Evolutionary conservation across 2,329 filamentous ascomycete species (phyloP).

Genomic region (Aaosphaeria arxii): DNA sequence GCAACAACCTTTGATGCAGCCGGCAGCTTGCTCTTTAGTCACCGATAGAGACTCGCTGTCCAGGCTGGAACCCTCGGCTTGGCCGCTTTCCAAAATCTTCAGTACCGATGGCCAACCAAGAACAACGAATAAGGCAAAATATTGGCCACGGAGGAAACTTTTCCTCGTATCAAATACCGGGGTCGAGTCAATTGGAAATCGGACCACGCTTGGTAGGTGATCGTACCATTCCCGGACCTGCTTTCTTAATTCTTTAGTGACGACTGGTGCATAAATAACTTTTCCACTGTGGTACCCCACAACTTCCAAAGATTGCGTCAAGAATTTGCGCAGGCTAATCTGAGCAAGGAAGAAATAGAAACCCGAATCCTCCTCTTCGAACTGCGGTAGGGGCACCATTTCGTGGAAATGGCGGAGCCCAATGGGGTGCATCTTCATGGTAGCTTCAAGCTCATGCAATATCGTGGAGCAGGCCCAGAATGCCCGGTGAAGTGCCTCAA

Average conservation of each 20-base stretch:
- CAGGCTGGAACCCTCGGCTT: conserved; percentile 7
- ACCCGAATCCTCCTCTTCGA: conserved; percentile 23
- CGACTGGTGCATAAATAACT: conserved; percentile 23
- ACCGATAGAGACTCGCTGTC: conserved; percentile 13
- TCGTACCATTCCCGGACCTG: conserved; percentile 25
- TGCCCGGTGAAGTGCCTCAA: conserved; percentile 22
- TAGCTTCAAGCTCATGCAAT: conserved; percentile 24
- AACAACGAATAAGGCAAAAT: conserved; percentile 24
- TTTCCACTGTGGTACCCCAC: conserved; percentile 23
- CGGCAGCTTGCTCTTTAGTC: conserved; percentile 15
- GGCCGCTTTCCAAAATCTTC: conserved; percentile 18
- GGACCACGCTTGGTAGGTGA: conserved; percentile 18
- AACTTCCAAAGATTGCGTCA: conserved; percentile 24
- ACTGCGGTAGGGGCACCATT: conserved; percentile 23
- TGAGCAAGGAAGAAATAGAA: conserved; percentile 27
- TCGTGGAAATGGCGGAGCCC: conserved; percentile 26
- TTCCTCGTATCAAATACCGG: conserved; percentile 25
- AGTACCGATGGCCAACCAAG: conserved; percentile 26
- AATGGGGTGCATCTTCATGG: conserved; percentile 28
- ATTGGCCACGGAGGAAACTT: conserved; percentile 24
- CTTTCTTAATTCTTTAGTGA: conserved; percentile 20
- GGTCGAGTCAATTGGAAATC: conserved; percentile 20
- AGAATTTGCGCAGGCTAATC: conserved; percentile 23
- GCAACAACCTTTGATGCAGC: conserved; percentile 14
- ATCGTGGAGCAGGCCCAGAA: conserved; percentile 26